Evolutionary conservation across 2,329 filamentous ascomycete species (phyloP), one percentile per base, ranked within the genome.

Genomic region (Pseudogymnoascus sp.): DNA sequence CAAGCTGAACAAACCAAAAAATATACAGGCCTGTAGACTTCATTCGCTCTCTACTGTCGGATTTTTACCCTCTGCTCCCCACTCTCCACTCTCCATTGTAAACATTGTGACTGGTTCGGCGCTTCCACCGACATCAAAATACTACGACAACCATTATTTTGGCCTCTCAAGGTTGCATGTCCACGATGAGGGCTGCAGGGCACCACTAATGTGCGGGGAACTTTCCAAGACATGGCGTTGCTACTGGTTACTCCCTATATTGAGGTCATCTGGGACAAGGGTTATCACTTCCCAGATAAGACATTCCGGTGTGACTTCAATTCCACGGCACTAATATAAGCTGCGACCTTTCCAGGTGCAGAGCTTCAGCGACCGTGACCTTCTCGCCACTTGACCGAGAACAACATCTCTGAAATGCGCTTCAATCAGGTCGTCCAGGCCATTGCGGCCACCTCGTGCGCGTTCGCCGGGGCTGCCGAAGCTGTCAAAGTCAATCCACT

Each of bases 401-500:
- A 55, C 49, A 55, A 55, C 49, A 55, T 55, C 49, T 55, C 49
- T 35, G 49, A 55, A 12, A 68, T 68, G 67, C 66, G 64, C 35
- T 62, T 65, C 66, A 63, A 59, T 43, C 49, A 63, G 26, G 49
- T 55, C 16, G 29, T 55, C 49, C 49, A 55, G 49, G 60, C 43
- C 19, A 45, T 33, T 29, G 62, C 59, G 3, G 60, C 38, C 62
- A 33, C 63, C 39, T 62, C 58, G 16, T 45, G 61, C 58, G 69
- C 76, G 62, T 71, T 77, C 65, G 72, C 73, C 41, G 67, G 71
- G 35, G 64, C 72, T 31, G 75, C 73, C 61, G 71, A 74, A 39
- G 79, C 79, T 31, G 78, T 83, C 61, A 72, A 73, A 41, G 81
- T 79, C 63, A 82, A 83, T 66, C 81, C 81, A 62, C 76, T 83